Base-by-base conservation (phyloP, 129 eudicot species). In the Chrysanthemum seticuspe region DNA sequence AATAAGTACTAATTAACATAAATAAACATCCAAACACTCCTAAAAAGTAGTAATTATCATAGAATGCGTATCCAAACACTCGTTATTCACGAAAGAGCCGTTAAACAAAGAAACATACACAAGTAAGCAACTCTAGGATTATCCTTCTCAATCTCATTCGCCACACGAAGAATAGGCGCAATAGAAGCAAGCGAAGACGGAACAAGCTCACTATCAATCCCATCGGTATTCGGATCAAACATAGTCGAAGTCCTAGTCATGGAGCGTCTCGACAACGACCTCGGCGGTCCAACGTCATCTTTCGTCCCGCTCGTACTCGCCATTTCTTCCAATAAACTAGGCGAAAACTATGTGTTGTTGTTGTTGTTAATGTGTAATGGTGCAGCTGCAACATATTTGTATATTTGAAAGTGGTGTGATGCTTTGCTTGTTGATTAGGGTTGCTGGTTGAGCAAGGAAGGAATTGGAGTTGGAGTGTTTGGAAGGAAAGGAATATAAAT, bases 301-400 rank as follows among this genome's bases (percentile, higher is more conserved):
- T 82, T 90, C 63, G 88, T 87, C 81, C 96, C 97, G 81, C 97
- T 90, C 23, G 93, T 55, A 81, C 99, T 94, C 85, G 97, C 97
- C 98, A 93, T 93, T 34, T 47, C 31, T 34, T 47, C 31, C 65
- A 48, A 5, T 5, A 31, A 31, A 31, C 4, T 4, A 31, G 0
- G 36, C 36, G 36, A 31, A 31, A 31, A 29, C 4, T 31, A 31
- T 31, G 36, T 31, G 36, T 31, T 31, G 36, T 4, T 31, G 36
- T 27, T 27, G 3, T 27, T 2, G 29, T 27, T 27, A 31, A 31
- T 31, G 36, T 31, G 47, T 40, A 40, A 40, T 40, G 47, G 47
- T 40, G 47, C 8, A 40, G 1, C 47, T 40, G 47, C 8, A 40
- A 7, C 47, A 40, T 40, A 40, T 40, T 40, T 40, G 6, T 40